Conservation (phyloP, 169 alveolate species). For the Eimeria necatrix region DNA sequence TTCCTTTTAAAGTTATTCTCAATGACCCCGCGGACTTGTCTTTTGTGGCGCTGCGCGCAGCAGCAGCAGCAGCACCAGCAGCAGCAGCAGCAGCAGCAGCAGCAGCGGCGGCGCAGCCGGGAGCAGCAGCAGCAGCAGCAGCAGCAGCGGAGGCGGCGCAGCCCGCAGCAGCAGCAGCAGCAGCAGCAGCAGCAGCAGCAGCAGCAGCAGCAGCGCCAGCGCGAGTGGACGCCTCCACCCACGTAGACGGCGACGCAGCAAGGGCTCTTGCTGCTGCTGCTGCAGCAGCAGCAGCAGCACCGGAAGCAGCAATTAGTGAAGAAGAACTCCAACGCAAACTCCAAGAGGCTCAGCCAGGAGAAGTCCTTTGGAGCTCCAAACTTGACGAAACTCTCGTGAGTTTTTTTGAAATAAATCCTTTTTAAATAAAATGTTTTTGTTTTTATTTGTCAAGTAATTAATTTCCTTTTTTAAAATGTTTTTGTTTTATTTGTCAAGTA, state of each 20-base stretch:
- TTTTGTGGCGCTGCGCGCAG: conserved; percentile 89
- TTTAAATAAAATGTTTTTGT: background rate
- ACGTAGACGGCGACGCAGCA: background rate
- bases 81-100: background rate
- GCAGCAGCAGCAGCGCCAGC: background rate
- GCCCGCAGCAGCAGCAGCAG: too few species aligned
- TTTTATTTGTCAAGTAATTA: background rate
- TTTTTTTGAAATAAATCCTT: background rate
- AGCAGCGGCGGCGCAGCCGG: background rate
- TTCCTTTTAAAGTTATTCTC: conserved; percentile 91
- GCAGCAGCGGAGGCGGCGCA: too few species aligned
- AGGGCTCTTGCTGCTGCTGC: background rate
- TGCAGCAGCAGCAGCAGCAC: background rate
- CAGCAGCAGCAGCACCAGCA: background rate
- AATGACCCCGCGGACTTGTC: conserved; percentile 96
- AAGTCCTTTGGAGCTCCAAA: background rate
- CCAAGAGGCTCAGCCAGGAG: background rate
- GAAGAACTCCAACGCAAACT: background rate
- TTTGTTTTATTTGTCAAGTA: background rate
- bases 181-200: background rate
- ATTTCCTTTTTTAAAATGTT: background rate
- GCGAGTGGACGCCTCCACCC: background rate
- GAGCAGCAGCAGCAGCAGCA: background rate
- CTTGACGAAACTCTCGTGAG: background rate
- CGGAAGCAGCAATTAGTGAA: background rate